Base-by-base conservation (phyloP, 495 filamentous ascomycete genomes). In the Lepidopterella palustris region DNA sequence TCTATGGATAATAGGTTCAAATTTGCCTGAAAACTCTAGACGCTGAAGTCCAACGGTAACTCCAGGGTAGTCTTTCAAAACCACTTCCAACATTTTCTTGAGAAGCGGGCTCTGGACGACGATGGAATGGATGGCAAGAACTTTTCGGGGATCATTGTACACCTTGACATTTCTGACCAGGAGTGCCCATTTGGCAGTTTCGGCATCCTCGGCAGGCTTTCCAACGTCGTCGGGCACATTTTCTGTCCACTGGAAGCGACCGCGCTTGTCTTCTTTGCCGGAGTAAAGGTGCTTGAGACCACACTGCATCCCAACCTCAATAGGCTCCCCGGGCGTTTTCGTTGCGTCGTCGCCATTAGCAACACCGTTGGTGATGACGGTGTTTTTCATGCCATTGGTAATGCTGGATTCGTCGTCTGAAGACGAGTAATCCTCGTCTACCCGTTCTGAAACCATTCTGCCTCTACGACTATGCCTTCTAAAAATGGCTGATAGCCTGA, bases 1-100 rank as follows among this genome's bases (percentile, higher is more conserved):
- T 23, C 85, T 78, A 70, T 89, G 82, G 35, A 89, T 80, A 35
- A 89, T 80, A 0, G 82, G 80, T 67, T 80, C 70, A 68, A 88
- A 88, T 0, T 82, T 82, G 0, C 74, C 75, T 18, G 69, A 69
- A 65, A 88, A 86, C 48, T 82, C 79, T 4, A 89, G 72, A 0
- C 80, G 78, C 50, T 81, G 72, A 11, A 89, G 70, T 15, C 74
- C 79, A 31, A 81, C 77, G 0, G 84, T 84, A 13, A 88, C 77
- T 21, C 86, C 83, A 2, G 84, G 82, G 64, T 88, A 89, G 23
- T 78, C 80, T 27, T 77, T 74, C 45, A 88, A 71, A 5, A 86
- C 78, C 15, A 74, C 73, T 18, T 72, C 73, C 0, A 88, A 73
- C 27, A 82, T 75, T 15, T 73, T 74, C 71, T 85, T 85, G 47